A percentile compares a stretch with the other conserved stretches of the same genome.
Evolutionary conservation across 116 monocot genomes (phyloP).

Genomic region (Dioscorea cayenensis): DNA sequence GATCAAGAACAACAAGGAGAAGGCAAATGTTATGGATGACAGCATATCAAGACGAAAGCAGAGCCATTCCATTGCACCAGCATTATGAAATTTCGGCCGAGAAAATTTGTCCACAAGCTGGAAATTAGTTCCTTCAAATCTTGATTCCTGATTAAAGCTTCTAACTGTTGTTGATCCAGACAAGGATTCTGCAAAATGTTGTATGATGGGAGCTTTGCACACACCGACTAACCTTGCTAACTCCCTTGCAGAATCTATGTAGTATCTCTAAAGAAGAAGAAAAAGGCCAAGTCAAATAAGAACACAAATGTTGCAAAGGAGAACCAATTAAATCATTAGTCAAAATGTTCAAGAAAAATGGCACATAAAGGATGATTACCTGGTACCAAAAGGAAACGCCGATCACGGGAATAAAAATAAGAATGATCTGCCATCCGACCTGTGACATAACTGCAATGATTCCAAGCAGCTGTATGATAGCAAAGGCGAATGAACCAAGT

Average conservation of each 20-base stretch:
- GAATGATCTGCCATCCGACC: conserved; percentile 48
- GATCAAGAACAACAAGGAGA: conserved; percentile 68
- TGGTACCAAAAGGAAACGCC: conserved; percentile 58
- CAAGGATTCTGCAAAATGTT: conserved; percentile 82
- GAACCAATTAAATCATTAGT: neutral
- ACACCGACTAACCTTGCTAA: conserved; percentile 62
- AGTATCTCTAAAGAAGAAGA: conserved; percentile 48
- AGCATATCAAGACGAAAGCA: conserved; percentile 69
- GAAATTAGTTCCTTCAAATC: conserved; percentile 51
- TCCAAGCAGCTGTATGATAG: conserved; percentile 42
- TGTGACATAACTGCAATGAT: conserved; percentile 72
- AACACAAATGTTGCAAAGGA: neutral
- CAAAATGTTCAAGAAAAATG: neutral
- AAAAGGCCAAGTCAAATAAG: neutral
- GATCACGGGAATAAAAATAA: conserved; percentile 50
- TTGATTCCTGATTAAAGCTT: conserved; percentile 61
- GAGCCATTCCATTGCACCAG: conserved; percentile 71
- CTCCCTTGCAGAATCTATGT: conserved; percentile 74
- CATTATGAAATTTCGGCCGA: conserved; percentile 69
- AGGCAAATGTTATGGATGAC: conserved; percentile 63
- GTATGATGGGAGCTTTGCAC: conserved; percentile 82
- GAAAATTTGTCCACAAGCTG: conserved; percentile 52
- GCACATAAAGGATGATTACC: too few relatives aligned
- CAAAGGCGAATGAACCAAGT: conserved; percentile 37
- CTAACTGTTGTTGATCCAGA: conserved; percentile 72